phyloP scores from a whole-genome alignment of 495 filamentous ascomycete species.

The Penicillium desertorum region DNA sequence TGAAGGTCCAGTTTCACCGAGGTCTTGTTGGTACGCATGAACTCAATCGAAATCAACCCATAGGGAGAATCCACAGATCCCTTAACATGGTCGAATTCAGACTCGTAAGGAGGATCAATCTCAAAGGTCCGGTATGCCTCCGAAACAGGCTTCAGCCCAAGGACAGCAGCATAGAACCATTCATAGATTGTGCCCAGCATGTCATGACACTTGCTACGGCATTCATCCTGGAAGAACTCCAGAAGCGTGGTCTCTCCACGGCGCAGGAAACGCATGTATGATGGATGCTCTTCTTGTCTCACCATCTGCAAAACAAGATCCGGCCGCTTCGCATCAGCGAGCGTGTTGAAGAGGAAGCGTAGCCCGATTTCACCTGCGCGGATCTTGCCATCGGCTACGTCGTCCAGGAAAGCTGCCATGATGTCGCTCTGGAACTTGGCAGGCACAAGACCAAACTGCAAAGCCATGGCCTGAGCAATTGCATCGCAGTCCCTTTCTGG shows the following conservation, averaged over 20 bases:
- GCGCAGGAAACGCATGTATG: constrained; percentile 34
- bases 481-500: constrained; percentile 25
- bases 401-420: constrained; percentile 28
- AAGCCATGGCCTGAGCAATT: constrained; percentile 29
- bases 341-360: constrained; percentile 29
- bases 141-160: constrained; percentile 25
- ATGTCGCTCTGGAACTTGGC: constrained; percentile 21
- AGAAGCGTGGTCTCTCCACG: constrained; percentile 30
- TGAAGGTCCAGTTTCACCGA: constrained; percentile 2
- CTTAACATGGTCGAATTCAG: constrained; percentile 28
- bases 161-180: constrained; percentile 30
- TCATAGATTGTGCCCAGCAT: constrained; percentile 38
- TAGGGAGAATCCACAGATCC: constrained; percentile 31
- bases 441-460: constrained; percentile 28
- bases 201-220: constrained; percentile 33
- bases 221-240: constrained; percentile 35
- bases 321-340: constrained; percentile 26
- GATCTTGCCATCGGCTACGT: constrained; percentile 22
- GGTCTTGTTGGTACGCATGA: constrained; percentile 8
- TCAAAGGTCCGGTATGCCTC: constrained; percentile 26
- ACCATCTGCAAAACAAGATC: constrained; percentile 32
- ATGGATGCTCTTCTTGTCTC: constrained; percentile 32
- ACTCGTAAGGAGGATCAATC: constrained; percentile 23
- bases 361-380: constrained; percentile 32
- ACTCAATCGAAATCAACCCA: constrained; percentile 25